A percentile compares a stretch with the other conserved stretches of the same genome.
phyloP scores from a whole-genome alignment of 163 green algal genomes.

The Chloromonas sp. region DNA sequence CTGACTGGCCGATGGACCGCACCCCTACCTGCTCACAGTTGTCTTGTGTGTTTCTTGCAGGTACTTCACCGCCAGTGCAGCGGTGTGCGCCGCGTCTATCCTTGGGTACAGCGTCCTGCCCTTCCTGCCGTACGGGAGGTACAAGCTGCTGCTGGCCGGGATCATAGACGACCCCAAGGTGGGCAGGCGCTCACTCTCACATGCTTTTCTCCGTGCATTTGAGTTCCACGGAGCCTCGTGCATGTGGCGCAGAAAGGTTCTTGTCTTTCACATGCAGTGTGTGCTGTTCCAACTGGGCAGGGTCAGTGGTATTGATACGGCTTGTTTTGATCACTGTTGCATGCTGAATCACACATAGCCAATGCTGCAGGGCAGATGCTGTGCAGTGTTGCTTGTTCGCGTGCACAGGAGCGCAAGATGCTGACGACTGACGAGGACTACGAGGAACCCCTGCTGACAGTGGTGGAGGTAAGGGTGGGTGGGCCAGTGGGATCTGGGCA shows the following conservation, averaged over 20 bases:
- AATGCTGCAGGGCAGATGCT: too few species aligned
- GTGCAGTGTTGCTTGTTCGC: background rate
- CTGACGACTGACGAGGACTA: slow-evolving; percentile 43
- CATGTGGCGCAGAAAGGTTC: too few species aligned
- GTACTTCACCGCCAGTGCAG: slow-evolving; percentile 35
- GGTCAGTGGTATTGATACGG: too few species aligned
- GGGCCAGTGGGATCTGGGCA: background rate
- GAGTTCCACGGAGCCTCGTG: too few species aligned
- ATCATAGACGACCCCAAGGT: slow-evolving; percentile 16
- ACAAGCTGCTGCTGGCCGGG: slow-evolving; percentile 40
- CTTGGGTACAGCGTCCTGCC: slow-evolving; percentile 34
- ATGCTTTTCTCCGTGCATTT: too few species aligned
- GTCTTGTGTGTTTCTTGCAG: background rate
- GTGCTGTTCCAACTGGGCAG: too few species aligned
- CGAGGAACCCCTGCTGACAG: slow-evolving; percentile 40
- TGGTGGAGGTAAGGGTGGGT: slow-evolving; percentile 21
- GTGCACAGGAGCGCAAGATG: slow-evolving; percentile 24
- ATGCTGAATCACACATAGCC: too few species aligned
- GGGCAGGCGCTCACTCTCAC: background rate
- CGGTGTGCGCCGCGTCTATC: slow-evolving; percentile 31
- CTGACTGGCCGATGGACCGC: too few species aligned
- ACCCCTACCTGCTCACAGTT: too few species aligned
- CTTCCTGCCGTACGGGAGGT: slow-evolving; percentile 35
- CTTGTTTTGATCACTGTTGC: too few species aligned
- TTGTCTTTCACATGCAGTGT: too few species aligned